These are phyloP conservation scores for Pichia sp. DNA, from an alignment of 1,139 yeast genomes.

Conservation along the genomic window DNA sequence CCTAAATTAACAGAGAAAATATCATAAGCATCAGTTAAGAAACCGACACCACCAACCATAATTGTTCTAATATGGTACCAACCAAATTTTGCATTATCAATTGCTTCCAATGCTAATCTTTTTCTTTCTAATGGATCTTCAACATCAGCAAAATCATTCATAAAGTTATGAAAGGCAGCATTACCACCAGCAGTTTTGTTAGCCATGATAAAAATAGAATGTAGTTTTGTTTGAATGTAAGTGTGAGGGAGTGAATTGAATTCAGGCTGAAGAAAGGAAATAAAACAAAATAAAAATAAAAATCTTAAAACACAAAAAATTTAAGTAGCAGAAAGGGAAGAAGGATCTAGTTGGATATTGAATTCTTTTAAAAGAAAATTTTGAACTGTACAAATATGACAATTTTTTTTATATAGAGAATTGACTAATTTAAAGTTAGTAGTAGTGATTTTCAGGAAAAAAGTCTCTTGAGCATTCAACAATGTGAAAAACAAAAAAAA, in stretches of 20 bases:
- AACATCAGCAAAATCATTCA: constrained; percentile 76
- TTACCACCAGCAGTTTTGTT: constrained; percentile 65
- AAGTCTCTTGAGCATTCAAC: too few species aligned
- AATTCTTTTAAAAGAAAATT: too few species aligned
- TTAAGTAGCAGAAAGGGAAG: neutral
- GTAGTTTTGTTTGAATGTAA: neutral
- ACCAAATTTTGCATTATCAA: constrained; percentile 77
- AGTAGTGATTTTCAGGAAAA: too few species aligned
- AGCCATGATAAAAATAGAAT: constrained; percentile 7
- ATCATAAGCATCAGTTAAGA: constrained; percentile 88
- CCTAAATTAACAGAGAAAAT: constrained; percentile 84
- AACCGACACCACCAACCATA: constrained; percentile 89
- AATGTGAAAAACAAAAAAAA: too few species aligned
- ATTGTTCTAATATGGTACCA: constrained; percentile 88
- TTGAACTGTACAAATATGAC: too few species aligned
- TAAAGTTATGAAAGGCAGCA: constrained; percentile 81
- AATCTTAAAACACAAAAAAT: too few species aligned
- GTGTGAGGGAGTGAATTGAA: neutral
- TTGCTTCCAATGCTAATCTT: constrained; percentile 80
- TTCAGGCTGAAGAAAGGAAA: neutral
- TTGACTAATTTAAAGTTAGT: too few species aligned
- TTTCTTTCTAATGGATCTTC: constrained; percentile 87
- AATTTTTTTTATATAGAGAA: too few species aligned
- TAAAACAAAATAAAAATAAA: neutral
- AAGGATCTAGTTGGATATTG: too few species aligned